Evolutionary conservation across 2,329 filamentous ascomycete genomes (phyloP), one percentile per base, ranked within the genome.

Genomic region (Colletotrichum sublineola): DNA sequence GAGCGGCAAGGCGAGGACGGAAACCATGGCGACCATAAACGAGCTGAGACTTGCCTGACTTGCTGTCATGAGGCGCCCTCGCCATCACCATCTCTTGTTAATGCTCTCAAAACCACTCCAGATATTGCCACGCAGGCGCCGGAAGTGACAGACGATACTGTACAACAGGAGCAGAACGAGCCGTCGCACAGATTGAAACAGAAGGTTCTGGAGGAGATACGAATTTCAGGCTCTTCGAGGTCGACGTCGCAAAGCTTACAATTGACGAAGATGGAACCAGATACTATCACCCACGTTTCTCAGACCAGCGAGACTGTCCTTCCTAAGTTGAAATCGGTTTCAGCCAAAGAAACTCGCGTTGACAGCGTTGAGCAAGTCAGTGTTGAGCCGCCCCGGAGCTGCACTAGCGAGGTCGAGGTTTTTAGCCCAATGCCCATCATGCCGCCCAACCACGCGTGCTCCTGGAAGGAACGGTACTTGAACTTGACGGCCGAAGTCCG

Each of bases 401-500:
- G 31, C 12, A n/a, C 31, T 20, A 20, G 20, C 9, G 46, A 44
- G 8, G n/a, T 71, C 48, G 78, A 81, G 61, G 76, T 80, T 55
- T 77, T 80, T 52, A 80, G 77, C 12, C 81, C 82, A 0, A 77
- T 73, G 15, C 81, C 83, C 31, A 76, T 82, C 33, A 77, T 81
- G 58, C 79, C 81, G 38, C 78, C 80, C 18, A 80, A 83, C 33
- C 84, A 86, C 70, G 76, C 80, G 11, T 86, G 84, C 74, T 77
- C 76, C 56, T 87, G 80, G 85, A 83, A 81, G 71, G 80, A 82
- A 6, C 80, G 79, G 8, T 86, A 85, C 71, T 75, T 83, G 68
- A 78, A 80, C 24, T 75, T 87, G 67, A 81, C 80, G 46, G 77
- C 81, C 1, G 83, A 86, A 74, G 79, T 85, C 53, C 80, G 84